These are phyloP conservation scores for Phytophthora litchii DNA, from an alignment of 352 stramenopile genomes.

Conservation along the genomic window DNA sequence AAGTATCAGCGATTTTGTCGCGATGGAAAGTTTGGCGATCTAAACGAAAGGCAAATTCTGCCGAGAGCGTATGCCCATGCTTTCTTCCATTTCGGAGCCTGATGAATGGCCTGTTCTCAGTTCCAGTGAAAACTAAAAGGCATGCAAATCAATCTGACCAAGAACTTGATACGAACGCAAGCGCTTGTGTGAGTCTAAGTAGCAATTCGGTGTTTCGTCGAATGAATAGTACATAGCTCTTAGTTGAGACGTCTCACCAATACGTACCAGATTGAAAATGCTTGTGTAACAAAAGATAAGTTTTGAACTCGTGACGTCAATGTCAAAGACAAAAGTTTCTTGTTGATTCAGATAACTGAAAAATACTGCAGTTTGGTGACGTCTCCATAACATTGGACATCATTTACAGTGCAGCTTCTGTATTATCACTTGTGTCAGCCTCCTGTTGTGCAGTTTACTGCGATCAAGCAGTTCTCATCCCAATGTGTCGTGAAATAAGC, in stretches of 20 bases:
- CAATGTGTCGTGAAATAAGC: conserved; percentile 51
- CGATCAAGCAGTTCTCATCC: conserved; percentile 38
- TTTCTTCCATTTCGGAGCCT: conserved; percentile 10
- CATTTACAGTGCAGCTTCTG: no score
- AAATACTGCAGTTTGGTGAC: no score
- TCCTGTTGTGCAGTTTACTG: no score
- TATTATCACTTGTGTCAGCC: no score
- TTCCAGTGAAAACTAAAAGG: neutral
- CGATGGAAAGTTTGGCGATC: neutral
- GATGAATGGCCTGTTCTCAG: conserved; percentile 19
- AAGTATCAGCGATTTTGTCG: conserved; percentile 10
- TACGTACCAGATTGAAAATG: no score
- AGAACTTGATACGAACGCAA: no score
- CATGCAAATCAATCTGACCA: no score
- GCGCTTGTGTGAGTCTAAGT: neutral
- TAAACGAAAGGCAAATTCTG: neutral
- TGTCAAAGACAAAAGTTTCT: no score
- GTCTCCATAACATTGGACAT: no score
- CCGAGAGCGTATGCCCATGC: conserved; percentile 6
- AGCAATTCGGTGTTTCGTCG: neutral
- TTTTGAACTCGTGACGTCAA: no score
- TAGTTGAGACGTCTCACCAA: conserved; percentile 1
- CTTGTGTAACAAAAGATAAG: no score
- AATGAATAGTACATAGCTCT: neutral
- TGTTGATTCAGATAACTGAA: no score